Base-by-base conservation (phyloP, 2,329 filamentous ascomycete genomes). In the Exophiala mesophila region DNA sequence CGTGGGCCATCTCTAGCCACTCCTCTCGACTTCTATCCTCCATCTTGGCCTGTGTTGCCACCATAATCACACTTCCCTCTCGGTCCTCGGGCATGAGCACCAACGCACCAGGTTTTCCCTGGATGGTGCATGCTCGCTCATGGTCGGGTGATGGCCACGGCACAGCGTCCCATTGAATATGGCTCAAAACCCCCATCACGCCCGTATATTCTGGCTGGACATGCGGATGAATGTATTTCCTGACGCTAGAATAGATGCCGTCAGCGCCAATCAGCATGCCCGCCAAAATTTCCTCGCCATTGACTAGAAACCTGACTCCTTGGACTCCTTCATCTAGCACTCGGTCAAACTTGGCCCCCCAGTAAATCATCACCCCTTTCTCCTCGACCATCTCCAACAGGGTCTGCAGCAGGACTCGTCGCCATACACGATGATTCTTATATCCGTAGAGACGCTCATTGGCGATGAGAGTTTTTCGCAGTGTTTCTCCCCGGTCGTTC, bases 161-260 rank as follows among this genome's bases (percentile, higher is more conserved):
- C 38, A 30, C 37, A 28, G 30, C 41, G 31, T 47, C 15, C 44
- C 47, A 23, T 37, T 48, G 30, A 24, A 65, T 56, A 1, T 58
- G 63, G 30, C 57, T 63, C 18, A 58, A 63, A 17, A 64, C 63
- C 4, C 59, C 66, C 7, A 66, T 50, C 4, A 72, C 66, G 19
- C 71, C 72, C 1, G 69, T 72, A 52, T 76, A 80, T 1, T 60
- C 63, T 1, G 77, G 71, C 21, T 66, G 55, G 1, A 73, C 52
- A 0, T 69, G 64, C 0, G 74, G 71, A 32, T 71, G 64, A 0
- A 81, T 59, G 31, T 77, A 69, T 3, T 60, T 63, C 3, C 76
- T 67, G 0, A 80, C 72, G 0, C 59, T 64, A 0, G 75, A 78
- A 54, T 80, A 73, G 36, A 81, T 80, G 1, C 77, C 77, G 43